Conservation (phyloP, 2,329 filamentous ascomycete species). For the Pyrenophora graminea region DNA sequence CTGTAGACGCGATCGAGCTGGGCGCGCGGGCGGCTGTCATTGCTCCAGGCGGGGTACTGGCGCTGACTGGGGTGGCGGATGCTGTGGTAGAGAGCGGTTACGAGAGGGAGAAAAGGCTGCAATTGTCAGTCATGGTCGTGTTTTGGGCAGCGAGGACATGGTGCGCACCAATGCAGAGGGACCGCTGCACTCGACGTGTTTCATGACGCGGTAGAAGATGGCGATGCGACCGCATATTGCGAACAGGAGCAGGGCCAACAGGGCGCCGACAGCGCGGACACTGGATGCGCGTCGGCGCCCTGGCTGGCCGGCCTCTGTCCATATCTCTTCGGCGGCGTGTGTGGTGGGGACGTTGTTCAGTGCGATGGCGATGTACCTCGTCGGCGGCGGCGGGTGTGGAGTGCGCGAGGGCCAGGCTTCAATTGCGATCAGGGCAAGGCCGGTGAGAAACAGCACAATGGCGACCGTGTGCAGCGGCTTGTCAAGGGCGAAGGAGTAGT, state of each 20-base stretch:
- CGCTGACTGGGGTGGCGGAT: constrained; percentile 32
- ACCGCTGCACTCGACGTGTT: constrained; percentile 39
- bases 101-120: constrained; percentile 39
- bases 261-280: constrained; percentile 27
- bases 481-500: constrained; percentile 44
- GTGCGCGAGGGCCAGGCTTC: constrained; percentile 27
- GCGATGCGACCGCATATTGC: constrained; percentile 39
- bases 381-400: constrained; percentile 23
- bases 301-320: constrained; percentile 30
- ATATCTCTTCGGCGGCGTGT: constrained; percentile 30
- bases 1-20: constrained; percentile 31
- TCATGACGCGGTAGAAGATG: constrained; percentile 36
- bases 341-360: constrained; percentile 31
- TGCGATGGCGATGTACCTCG: constrained; percentile 39
- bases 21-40: constrained; percentile 27
- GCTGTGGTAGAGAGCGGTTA: constrained; percentile 39
- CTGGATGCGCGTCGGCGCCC: constrained; percentile 20
- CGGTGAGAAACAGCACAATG: constrained; percentile 39
- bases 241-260: constrained; percentile 36
- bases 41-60: constrained; percentile 36
- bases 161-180: constrained; percentile 32
- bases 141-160: too few species aligned
- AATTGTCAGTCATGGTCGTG: constrained; percentile 11
- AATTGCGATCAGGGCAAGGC: constrained; percentile 37
- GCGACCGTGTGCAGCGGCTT: constrained; percentile 42